Conservation (phyloP, 2,329 filamentous ascomycete genomes). For the Trichophaea hybrida region DNA sequence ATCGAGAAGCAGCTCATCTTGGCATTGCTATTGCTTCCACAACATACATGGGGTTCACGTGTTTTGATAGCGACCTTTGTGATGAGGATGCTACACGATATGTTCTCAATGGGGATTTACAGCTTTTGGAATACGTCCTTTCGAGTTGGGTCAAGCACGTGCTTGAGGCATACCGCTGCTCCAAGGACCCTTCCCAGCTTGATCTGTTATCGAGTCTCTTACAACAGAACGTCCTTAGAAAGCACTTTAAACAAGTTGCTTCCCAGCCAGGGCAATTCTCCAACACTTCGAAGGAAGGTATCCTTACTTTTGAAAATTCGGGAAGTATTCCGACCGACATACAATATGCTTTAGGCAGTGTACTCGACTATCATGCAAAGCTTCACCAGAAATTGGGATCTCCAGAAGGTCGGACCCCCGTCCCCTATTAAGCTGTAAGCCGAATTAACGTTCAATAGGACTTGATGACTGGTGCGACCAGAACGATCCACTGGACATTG, state of each 20-base stretch:
- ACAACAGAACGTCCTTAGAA: neutral
- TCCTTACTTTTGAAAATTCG: neutral
- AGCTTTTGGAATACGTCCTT: neutral
- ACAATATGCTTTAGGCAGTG: too few species aligned
- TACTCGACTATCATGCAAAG: too few species aligned
- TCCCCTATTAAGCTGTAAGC: too few species aligned
- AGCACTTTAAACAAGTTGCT: neutral
- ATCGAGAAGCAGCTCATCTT: neutral
- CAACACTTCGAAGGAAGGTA: neutral
- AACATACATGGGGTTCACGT: neutral
- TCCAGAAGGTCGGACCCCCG: neutral
- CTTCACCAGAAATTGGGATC: neutral
- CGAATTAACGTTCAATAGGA: neutral
- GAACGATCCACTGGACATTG: neutral
- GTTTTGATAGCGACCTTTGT: neutral
- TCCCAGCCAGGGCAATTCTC: neutral
- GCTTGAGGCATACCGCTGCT: neutral
- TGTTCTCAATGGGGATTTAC: neutral
- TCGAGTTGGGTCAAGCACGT: neutral
- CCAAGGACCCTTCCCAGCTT: neutral
- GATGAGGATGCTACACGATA: neutral
- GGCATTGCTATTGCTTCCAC: neutral
- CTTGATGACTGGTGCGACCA: neutral
- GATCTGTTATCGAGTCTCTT: neutral
- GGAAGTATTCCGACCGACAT: too few species aligned